Evolutionary conservation across 352 stramenopile genomes (phyloP).

Genomic region (Phytopythium aichiense): DNA sequence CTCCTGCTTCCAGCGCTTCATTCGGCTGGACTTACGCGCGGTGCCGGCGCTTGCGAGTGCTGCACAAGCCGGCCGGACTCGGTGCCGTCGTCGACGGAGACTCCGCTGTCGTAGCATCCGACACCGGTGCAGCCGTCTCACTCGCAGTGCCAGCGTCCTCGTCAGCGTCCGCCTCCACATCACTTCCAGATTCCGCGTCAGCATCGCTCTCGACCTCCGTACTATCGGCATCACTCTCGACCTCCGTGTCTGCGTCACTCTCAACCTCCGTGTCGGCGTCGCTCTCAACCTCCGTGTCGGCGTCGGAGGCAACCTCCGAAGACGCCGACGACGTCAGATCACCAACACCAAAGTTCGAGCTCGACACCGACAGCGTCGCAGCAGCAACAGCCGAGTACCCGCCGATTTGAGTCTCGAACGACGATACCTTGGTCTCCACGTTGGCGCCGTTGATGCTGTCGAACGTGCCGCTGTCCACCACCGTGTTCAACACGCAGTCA

Average conservation of each 20-base stretch:
- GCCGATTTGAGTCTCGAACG: constrained; percentile 14
- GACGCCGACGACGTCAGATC: not conserved
- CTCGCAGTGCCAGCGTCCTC: not conserved
- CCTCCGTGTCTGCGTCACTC: too few species aligned
- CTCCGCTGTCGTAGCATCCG: not conserved
- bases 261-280: not conserved
- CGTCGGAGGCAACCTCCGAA: not conserved
- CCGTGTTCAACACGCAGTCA: constrained; percentile 11
- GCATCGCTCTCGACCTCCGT: not conserved
- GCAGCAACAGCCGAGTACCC: constrained; percentile 13
- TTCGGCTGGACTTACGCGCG: not conserved
- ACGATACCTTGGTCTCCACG: constrained; percentile 9
- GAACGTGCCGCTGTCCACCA: constrained; percentile 9
- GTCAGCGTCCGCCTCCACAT: not conserved
- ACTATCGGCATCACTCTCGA: too few species aligned
- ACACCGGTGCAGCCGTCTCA: not conserved
- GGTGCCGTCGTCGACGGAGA: not conserved
- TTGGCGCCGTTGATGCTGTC: constrained; percentile 8
- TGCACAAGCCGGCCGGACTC: not conserved
- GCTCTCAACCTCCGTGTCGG: not conserved
- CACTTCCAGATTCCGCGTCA: not conserved
- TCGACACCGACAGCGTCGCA: constrained; percentile 8
- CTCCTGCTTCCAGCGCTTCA: not conserved
- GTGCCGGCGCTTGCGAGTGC: not conserved
- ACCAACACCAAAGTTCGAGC: constrained; percentile 16